Evolutionary conservation across 306 rosid genomes (phyloP), one percentile per base, ranked within the genome.

Genomic region (Vigna hirtella): DNA sequence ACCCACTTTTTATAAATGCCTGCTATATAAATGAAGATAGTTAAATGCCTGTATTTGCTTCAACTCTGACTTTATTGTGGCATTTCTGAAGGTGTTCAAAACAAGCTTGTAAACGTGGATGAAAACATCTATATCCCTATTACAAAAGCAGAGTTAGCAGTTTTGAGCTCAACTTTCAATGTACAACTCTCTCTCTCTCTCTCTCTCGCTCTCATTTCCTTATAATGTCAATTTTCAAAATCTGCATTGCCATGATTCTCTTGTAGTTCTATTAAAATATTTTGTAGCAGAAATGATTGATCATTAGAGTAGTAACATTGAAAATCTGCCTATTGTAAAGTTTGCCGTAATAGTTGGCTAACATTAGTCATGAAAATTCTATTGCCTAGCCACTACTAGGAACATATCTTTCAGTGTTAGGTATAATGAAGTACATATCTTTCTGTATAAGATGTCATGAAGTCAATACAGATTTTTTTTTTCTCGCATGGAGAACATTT

Each of bases 61-160:
- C 76, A 14, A 63, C 70, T 40, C 84, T 81, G 42, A 79, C 74
- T 49, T 59, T 64, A 45, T 28, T 55, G 5, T 82, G 74, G 20
- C 28, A 36, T 72, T 83, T 70, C 77, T 83, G 56, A 73, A 94
- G 97, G 86, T 74, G 97, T 94, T 80, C 97, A 94, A 76, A 91
- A 94, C 95, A 92, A 82, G 86, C 85, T 89, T 56, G 79, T 83
- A 81, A 88, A 94, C 52, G 22, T 88, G 79, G 97, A 94, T 7
- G 97, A 92, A 77, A 94, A 26, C 77, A 83, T 94, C 79, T 88
- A 72, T 78, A 82, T 94, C 84, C 98, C 97, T 9, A 70, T 94
- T 63, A 86, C 98, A 79, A 92, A 77, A 76, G 97, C 93, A 52
- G 98, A 94, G 86, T 84, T 83, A 58, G 78, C 97, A 48, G 97